A percentile compares a stretch with the other conserved stretches of the same genome.
Evolutionary conservation across 2,329 filamentous ascomycete species (phyloP).

Genomic region (Pestalotiopsis sp.): DNA sequence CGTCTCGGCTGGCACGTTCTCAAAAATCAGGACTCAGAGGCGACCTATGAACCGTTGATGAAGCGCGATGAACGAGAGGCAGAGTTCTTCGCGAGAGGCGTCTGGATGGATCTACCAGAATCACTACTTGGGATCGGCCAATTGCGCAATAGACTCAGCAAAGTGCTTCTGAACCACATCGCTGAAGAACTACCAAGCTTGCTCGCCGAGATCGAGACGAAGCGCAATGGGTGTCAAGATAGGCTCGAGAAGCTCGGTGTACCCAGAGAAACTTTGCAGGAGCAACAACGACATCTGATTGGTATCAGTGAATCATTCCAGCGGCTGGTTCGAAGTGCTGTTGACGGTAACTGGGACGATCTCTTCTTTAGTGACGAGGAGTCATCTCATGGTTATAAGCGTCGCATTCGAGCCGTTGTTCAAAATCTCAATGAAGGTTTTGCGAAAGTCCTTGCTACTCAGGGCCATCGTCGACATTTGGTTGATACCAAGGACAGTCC

Average conservation of each 20-base stretch:
- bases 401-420: constrained; percentile 24
- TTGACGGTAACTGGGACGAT: constrained; percentile 29
- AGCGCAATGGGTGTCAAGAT: constrained; percentile 20
- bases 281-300: constrained; percentile 30
- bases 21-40: constrained; percentile 34
- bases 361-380: constrained; percentile 25
- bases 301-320: constrained; percentile 26
- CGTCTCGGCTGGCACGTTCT: constrained; percentile 53
- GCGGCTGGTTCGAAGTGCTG: constrained; percentile 21
- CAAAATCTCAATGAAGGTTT: constrained; percentile 16
- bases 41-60: constrained; percentile 9
- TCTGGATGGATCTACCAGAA: constrained; percentile 12
- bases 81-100: constrained; percentile 15
- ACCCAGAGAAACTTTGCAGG: constrained; percentile 18
- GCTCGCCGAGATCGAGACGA: constrained; percentile 28
- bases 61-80: constrained; percentile 13
- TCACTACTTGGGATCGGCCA: constrained; percentile 20
- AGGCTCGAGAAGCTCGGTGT: constrained; percentile 25
- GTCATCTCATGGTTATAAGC: constrained; percentile 15
- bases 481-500: background rate
- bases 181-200: constrained; percentile 30
- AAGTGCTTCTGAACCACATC: constrained; percentile 28
- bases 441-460: constrained; percentile 16
- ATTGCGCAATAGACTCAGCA: constrained; percentile 24
- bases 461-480: constrained; percentile 14